Evolutionary conservation across 805 yeast species (phyloP).

Genomic region (Yamadazyma philogaea): DNA sequence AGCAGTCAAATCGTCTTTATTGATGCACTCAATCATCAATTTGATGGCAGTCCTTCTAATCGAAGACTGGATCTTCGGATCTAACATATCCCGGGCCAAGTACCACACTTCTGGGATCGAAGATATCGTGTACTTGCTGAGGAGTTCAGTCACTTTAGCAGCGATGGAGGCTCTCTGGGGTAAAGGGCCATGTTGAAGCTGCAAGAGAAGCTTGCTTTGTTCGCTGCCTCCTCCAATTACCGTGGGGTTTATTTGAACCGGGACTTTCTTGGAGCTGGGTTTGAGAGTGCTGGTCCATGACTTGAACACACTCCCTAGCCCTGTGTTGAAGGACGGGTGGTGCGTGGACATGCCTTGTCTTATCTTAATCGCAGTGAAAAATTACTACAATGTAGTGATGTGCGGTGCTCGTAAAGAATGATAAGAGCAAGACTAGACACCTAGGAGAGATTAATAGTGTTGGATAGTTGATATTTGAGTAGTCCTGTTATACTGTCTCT

Average conservation of each 20-base stretch:
- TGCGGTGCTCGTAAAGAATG: too few species aligned
- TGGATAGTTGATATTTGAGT: too few species aligned
- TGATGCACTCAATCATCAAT: conserved; percentile 55
- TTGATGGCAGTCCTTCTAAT: conserved; percentile 47
- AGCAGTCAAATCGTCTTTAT: conserved; percentile 46
- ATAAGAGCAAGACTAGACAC: too few species aligned
- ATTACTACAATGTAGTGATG: neutral
- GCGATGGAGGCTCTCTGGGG: conserved; percentile 49
- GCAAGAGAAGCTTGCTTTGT: conserved; percentile 37
- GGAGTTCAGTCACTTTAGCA: conserved; percentile 44
- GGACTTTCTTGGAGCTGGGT: conserved; percentile 23
- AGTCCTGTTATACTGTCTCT: neutral
- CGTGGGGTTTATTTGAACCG: conserved; percentile 39
- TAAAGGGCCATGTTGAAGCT: conserved; percentile 34
- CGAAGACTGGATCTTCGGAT: conserved; percentile 30
- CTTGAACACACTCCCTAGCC: conserved; percentile 39
- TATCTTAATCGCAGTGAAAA: neutral
- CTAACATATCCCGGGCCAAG: conserved; percentile 53
- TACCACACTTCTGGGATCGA: conserved; percentile 78
- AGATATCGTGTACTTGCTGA: conserved; percentile 51
- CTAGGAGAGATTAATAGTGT: too few species aligned
- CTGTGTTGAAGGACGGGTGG: conserved; percentile 32
- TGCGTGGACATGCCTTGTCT: conserved; percentile 19
- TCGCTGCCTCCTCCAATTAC: conserved; percentile 45
- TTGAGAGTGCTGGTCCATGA: conserved; percentile 38